Evolutionary conservation across 345 rosid genomes (phyloP).

Genomic region (Chamaenerion angustifolium): DNA sequence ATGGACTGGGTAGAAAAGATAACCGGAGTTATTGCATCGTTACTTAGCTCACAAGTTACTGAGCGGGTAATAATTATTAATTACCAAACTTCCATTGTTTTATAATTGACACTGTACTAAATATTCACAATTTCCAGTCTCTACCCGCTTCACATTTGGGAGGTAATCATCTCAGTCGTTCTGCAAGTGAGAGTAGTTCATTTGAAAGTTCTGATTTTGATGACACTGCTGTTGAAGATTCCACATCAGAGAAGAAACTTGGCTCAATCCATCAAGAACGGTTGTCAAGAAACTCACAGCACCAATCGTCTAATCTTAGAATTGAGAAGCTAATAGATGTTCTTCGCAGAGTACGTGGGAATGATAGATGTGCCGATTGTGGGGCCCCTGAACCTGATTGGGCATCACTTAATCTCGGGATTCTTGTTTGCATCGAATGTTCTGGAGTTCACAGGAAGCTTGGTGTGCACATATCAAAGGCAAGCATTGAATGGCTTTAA

Average conservation of each 20-base stretch:
- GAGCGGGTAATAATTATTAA: slow-evolving; percentile 38
- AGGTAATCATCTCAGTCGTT: slow-evolving; percentile 66
- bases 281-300: slow-evolving; percentile 45
- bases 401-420: slow-evolving; percentile 93
- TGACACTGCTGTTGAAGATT: slow-evolving; percentile 58
- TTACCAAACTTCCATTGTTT: too few relatives aligned
- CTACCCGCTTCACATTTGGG: slow-evolving; percentile 67
- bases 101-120: slow-evolving; percentile 1
- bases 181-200: slow-evolving; percentile 95
- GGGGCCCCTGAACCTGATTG: slow-evolving; percentile 97
- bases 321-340: slow-evolving; percentile 80
- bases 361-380: slow-evolving; percentile 98
- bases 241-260: slow-evolving; percentile 51
- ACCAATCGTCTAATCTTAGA: slow-evolving; percentile 42
- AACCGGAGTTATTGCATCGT: slow-evolving; percentile 96
- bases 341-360: slow-evolving; percentile 65
- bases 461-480: slow-evolving; percentile 97
- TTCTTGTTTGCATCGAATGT: slow-evolving; percentile 97
- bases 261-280: slow-evolving; percentile 42
- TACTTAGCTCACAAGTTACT: slow-evolving; percentile 92
- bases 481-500: slow-evolving; percentile 9
- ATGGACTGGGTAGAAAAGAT: slow-evolving; percentile 99
- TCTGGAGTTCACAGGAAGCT: slow-evolving; percentile 99
- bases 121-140: slow-evolving; percentile 34
- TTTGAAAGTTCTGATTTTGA: slow-evolving; percentile 91